Base-by-base conservation (phyloP, 495 filamentous ascomycete genomes). In the Podospora didyma region DNA sequence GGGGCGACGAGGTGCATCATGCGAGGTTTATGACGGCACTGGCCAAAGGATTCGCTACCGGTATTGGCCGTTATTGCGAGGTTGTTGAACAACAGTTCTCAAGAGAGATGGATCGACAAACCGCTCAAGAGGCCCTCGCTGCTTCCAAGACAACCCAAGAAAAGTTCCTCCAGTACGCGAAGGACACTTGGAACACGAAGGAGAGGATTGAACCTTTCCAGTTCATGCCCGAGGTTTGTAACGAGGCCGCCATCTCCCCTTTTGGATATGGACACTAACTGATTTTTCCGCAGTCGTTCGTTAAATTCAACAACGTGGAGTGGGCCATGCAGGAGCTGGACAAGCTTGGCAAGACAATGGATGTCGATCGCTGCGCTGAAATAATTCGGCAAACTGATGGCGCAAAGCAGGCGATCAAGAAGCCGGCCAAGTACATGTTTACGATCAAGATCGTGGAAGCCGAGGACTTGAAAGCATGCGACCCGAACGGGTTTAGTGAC, bases 391-490 rank as follows among this genome's bases (percentile, higher is more conserved):
- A 78, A 59, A 75, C 86, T 59, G 77, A 80, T 20, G 79, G 78
- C n/a, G 73, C 68, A 19, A 75, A 64, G 49, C 76, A 71, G 52
- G 24, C 48, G 44, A 75, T 82, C 21, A 83, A 84, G 64, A 85
- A 80, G 61, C 76, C 79, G 24, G 86, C 83, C 26, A 94, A 92
- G 54, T 97, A 96, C 66, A 90, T 97, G 48, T 99, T 99, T 70
- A 97, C 95, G 1, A 92, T 97, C 72, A 99, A 99, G 76, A 90
- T 99, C 49, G 91, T 99, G 26, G 95, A 99, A 65, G 95, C 89
- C n/a, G 95, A 99, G 72, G 95, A 97, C 62, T 73, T 99, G 59
- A 97, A 96, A 69, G 92, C 95, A 16, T 97, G 96, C 65, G 95
- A 99, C 73, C 89, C 96, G 57, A 91, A 87, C 62, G 95, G 95